These are phyloP conservation scores for Aureobasidium sp. DNA, from an alignment of 2,329 filamentous ascomycete species.

Conservation along the genomic window DNA sequence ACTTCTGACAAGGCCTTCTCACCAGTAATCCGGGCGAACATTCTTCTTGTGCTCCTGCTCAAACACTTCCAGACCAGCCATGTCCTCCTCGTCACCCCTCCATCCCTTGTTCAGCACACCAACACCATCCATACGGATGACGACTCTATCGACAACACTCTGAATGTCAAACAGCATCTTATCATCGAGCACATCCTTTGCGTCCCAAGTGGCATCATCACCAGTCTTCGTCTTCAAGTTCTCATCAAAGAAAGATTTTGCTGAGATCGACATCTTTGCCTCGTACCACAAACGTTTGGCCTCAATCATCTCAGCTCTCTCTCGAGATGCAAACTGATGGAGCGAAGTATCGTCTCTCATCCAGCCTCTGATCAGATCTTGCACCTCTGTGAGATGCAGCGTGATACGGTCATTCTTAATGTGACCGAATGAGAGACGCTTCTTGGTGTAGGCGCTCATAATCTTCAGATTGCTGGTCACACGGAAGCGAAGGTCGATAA, in stretches of 20 bases:
- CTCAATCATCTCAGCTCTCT: neutral
- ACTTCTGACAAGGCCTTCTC: neutral
- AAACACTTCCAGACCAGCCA: neutral
- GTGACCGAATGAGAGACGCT: constrained; percentile 7
- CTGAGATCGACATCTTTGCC: constrained; percentile 9
- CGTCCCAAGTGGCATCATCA: constrained; percentile 10
- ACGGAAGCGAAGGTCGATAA: neutral
- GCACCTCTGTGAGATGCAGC: constrained; percentile 10
- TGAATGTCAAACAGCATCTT: constrained; percentile 4
- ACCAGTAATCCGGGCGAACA: neutral
- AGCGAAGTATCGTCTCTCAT: constrained; percentile 7
- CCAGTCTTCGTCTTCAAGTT: constrained; percentile 4
- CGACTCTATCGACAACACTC: constrained; percentile 11
- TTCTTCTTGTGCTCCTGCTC: neutral
- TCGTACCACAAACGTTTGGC: constrained; percentile 18
- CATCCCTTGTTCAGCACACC: constrained; percentile 16
- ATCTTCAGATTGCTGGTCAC: constrained; percentile 13
- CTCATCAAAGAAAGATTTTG: constrained; percentile 9
- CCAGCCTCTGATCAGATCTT: neutral
- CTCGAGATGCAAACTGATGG: neutral
- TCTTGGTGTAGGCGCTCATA: constrained; percentile 15
- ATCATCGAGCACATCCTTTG: constrained; percentile 6
- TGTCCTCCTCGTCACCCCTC: neutral
- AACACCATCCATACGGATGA: constrained; percentile 18
- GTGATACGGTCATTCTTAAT: neutral